These are phyloP conservation scores for Anthracocystis walkeri DNA, from an alignment of 1,284 basidiomycete species.

Conservation along the genomic window DNA sequence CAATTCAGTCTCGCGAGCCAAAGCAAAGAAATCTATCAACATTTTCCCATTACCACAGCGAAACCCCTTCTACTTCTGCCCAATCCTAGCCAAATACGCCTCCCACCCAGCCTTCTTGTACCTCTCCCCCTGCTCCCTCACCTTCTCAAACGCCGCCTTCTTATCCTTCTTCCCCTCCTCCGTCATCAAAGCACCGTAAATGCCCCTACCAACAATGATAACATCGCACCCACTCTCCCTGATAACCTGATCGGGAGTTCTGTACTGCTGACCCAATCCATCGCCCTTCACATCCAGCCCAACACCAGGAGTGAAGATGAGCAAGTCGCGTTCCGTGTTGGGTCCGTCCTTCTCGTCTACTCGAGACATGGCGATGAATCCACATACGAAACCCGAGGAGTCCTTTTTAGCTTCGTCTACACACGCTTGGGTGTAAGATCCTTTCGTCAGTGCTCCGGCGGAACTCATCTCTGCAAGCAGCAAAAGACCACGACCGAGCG, in stretches of 20 bases:
- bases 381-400: constrained; percentile 60
- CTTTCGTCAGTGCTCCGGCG: constrained; percentile 84
- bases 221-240: constrained; percentile 90
- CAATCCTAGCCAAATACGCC: constrained; percentile 78
- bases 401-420: constrained; percentile 73
- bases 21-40: neutral
- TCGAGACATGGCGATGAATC: constrained; percentile 78
- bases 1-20: no score
- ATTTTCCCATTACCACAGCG: neutral
- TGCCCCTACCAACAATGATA: constrained; percentile 96
- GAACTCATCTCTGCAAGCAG: constrained; percentile 98
- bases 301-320: constrained; percentile 93
- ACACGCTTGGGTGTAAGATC: constrained; percentile 85
- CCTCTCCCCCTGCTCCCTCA: constrained; percentile 80
- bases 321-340: constrained; percentile 76
- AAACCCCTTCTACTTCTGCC: constrained; percentile 9
- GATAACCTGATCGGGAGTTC: constrained; percentile 88
- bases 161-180: constrained; percentile 71
- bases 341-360: constrained; percentile 74
- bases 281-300: constrained; percentile 86
- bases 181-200: constrained; percentile 77
- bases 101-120: constrained; percentile 91
- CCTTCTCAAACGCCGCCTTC: constrained; percentile 72
- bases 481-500: constrained; percentile 85
- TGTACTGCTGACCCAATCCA: constrained; percentile 93